These are phyloP conservation scores for Saksenaea vasiformis DNA, from an alignment of 371 early-diverging fungal species.

Conservation along the genomic window DNA sequence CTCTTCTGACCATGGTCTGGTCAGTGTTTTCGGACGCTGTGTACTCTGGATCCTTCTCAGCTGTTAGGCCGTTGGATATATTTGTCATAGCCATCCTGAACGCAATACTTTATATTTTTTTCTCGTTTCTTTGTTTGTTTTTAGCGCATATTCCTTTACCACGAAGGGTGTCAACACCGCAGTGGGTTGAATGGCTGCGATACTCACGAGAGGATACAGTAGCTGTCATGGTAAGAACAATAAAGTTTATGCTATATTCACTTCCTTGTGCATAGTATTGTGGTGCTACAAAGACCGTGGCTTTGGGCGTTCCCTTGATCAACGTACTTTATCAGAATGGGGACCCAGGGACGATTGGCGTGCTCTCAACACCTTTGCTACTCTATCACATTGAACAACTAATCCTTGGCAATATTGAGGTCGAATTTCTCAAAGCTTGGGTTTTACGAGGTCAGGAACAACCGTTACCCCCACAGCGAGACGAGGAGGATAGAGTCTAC, in stretches of 20 bases:
- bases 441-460: conserved; percentile 44
- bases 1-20: conserved; percentile 67
- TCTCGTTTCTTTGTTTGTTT: conserved; percentile 36
- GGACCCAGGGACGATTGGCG: conserved; percentile 50
- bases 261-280: conserved; percentile 33
- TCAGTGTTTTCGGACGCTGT: conserved; percentile 72
- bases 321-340: conserved; percentile 57
- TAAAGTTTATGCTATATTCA: neutral
- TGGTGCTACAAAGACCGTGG: conserved; percentile 72
- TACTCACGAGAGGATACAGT: conserved; percentile 52
- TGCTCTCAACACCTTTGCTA: conserved; percentile 62
- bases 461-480: conserved; percentile 13
- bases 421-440: conserved; percentile 57
- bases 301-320: conserved; percentile 74
- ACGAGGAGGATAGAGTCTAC: conserved; percentile 15
- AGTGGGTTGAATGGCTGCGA: conserved; percentile 29
- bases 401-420: conserved; percentile 64
- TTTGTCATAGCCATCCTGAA: conserved; percentile 54
- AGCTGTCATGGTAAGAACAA: conserved; percentile 44
- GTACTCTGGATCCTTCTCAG: conserved; percentile 39
- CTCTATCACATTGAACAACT: conserved; percentile 72
- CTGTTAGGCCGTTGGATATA: conserved; percentile 49
- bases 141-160: conserved; percentile 39
- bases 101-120: conserved; percentile 38
- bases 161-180: conserved; percentile 9